A percentile compares a stretch with the other conserved stretches of the same genome.
Conservation (phyloP, 176 grass and related monocot species). For the Neostapfia colusana region DNA sequence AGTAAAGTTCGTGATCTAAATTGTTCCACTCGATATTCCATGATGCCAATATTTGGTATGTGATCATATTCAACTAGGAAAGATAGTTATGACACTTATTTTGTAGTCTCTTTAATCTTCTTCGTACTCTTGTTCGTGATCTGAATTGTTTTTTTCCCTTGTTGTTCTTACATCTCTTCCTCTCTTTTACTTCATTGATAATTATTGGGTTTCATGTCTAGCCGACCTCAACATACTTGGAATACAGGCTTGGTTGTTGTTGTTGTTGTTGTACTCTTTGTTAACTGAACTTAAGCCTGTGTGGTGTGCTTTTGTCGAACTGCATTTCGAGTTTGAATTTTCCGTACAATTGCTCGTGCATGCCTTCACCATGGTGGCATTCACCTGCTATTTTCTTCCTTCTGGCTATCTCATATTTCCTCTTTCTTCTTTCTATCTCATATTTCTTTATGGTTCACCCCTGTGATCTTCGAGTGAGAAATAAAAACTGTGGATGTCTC, state of each 20-base stretch:
- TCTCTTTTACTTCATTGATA: too few species aligned
- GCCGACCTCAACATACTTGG: too few species aligned
- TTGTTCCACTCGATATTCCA: neutral
- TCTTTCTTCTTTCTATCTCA: too few species aligned
- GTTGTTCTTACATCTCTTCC: too few species aligned
- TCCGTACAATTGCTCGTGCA: neutral
- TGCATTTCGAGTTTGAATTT: neutral
- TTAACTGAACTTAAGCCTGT: neutral
- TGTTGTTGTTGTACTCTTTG: too few species aligned
- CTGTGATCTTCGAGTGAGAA: neutral
- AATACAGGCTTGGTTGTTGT: too few species aligned
- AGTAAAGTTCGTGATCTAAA: neutral
- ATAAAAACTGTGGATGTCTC: neutral
- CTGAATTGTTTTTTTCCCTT: too few species aligned
- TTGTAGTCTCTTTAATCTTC: neutral
- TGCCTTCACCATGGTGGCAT: neutral
- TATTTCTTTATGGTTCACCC: neutral
- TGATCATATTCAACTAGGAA: neutral
- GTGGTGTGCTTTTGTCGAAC: neutral
- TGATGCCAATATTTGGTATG: neutral
- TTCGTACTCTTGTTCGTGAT: too few species aligned
- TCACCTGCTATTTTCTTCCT: neutral
- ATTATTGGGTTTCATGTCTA: too few species aligned
- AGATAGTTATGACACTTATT: neutral
- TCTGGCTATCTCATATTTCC: neutral